These are phyloP conservation scores for Trypanosoma vivax DNA, from an alignment of 208 protist species.

Conservation along the genomic window DNA sequence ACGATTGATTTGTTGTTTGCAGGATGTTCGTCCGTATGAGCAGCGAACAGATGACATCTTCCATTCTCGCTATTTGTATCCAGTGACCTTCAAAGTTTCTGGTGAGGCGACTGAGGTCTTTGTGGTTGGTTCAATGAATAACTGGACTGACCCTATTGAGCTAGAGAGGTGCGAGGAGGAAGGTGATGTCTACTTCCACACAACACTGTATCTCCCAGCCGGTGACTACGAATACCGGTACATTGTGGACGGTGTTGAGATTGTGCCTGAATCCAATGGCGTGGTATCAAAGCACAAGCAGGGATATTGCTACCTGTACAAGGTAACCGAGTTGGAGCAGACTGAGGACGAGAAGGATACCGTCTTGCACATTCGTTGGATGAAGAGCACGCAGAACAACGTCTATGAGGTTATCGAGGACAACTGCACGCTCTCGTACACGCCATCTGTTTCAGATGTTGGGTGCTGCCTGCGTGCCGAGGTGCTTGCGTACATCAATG, in stretches of 20 bases:
- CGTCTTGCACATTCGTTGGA: conserved; percentile 90
- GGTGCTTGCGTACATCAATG: conserved; percentile 86
- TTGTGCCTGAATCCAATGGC: conserved; percentile 75
- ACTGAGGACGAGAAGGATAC: conserved; percentile 80
- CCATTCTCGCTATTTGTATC: conserved; percentile 78
- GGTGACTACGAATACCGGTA: conserved; percentile 92
- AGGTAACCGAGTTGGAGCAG: conserved; percentile 60
- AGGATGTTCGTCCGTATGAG: conserved; percentile 77
- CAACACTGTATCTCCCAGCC: conserved; percentile 85
- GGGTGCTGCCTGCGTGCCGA: conserved; percentile 81
- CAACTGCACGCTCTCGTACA: conserved; percentile 78
- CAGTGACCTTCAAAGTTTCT: conserved; percentile 83
- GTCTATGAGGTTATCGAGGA: conserved; percentile 85
- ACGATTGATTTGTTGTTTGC: conserved; percentile 82
- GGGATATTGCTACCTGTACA: conserved; percentile 84
- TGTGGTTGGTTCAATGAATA: conserved; percentile 89
- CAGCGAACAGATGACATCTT: conserved; percentile 82
- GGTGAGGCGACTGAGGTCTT: conserved; percentile 89
- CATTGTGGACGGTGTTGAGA: conserved; percentile 89
- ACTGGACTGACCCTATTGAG: conserved; percentile 87
- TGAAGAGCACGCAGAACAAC: conserved; percentile 65
- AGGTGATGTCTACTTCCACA: conserved; percentile 84
- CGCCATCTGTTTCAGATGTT: conserved; percentile 67
- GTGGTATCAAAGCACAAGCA: conserved; percentile 83
- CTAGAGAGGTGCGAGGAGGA: conserved; percentile 80